These are phyloP conservation scores for Penicillium hesseltinei DNA, from an alignment of 2,329 filamentous ascomycete genomes.

Conservation along the genomic window DNA sequence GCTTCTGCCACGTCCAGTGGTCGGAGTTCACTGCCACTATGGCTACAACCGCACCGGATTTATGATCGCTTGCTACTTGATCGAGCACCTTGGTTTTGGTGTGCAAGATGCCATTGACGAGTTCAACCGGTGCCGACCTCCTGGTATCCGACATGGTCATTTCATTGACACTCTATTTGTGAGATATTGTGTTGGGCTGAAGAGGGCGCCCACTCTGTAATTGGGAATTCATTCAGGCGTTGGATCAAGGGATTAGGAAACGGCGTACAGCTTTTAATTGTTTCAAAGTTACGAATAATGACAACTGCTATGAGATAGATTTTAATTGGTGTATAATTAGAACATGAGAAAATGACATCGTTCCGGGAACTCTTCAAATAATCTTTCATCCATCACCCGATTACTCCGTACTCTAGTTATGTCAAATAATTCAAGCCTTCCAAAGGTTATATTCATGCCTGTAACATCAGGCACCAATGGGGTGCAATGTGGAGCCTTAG, in stretches of 20 bases:
- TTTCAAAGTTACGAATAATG: slow-evolving; percentile 14
- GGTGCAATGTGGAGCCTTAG: neutral
- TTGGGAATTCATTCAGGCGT: slow-evolving; percentile 10
- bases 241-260: slow-evolving; percentile 9
- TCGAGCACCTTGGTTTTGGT: slow-evolving; percentile 70
- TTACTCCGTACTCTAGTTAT: neutral
- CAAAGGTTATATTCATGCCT: neutral
- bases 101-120: slow-evolving; percentile 75
- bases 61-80: slow-evolving; percentile 85
- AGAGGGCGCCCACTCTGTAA: slow-evolving; percentile 42
- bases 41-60: slow-evolving; percentile 94
- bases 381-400: neutral
- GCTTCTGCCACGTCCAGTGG: slow-evolving; percentile 44
- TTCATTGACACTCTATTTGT: slow-evolving; percentile 83
- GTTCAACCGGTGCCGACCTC: slow-evolving; percentile 70
- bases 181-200: slow-evolving; percentile 62
- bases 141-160: slow-evolving; percentile 84
- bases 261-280: slow-evolving; percentile 4
- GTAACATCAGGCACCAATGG: slow-evolving; percentile 11
- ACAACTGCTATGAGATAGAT: neutral
- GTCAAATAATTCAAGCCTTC: neutral
- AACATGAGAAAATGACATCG: neutral
- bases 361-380: neutral
- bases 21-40: slow-evolving; percentile 93
- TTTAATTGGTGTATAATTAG: slow-evolving; percentile 5